These are phyloP conservation scores for Polysphondylium violaceum DNA, from an alignment of 78 protist genomes.

Conservation along the genomic window DNA sequence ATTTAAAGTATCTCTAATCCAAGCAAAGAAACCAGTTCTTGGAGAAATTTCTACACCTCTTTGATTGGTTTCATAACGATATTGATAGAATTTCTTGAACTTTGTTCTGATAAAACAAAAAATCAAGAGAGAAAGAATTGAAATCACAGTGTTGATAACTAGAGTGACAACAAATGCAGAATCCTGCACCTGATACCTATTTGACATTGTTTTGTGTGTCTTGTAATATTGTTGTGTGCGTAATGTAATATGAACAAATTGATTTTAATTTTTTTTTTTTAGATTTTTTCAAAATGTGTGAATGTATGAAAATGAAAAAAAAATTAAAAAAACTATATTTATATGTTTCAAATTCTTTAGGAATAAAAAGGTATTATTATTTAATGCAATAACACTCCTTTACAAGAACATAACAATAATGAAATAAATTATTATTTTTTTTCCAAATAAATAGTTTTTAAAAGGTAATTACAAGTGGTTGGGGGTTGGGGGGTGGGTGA, in stretches of 20 bases:
- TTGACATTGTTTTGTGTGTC: too few relatives aligned
- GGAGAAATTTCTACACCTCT: conserved; percentile 19
- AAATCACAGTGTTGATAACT: conserved; percentile 10
- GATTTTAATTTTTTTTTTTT: too few relatives aligned
- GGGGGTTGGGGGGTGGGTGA: too few relatives aligned
- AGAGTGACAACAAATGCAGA: conserved; percentile 49
- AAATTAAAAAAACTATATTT: too few relatives aligned
- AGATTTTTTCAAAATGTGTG: too few relatives aligned
- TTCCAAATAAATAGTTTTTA: background rate
- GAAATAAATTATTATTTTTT: too few relatives aligned
- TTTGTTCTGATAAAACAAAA: conserved; percentile 45
- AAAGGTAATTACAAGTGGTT: too few relatives aligned
- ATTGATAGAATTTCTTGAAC: conserved; percentile 16
- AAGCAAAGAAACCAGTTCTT: conserved; percentile 1
- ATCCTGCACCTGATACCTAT: conserved; percentile 39
- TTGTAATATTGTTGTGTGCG: too few relatives aligned
- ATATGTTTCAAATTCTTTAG: background rate
- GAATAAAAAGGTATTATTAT: background rate
- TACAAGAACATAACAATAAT: too few relatives aligned
- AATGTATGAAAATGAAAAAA: too few relatives aligned
- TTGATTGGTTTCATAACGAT: conserved; percentile 28
- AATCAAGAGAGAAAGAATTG: background rate
- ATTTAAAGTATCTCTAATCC: conserved; percentile 30
- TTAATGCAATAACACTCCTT: too few relatives aligned
- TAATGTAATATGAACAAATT: too few relatives aligned